Percentiles rank a stretch among this genome's conserved stretches.
Conservation (phyloP, 495 filamentous ascomycete genomes). For the Glonium stellatum region DNA sequence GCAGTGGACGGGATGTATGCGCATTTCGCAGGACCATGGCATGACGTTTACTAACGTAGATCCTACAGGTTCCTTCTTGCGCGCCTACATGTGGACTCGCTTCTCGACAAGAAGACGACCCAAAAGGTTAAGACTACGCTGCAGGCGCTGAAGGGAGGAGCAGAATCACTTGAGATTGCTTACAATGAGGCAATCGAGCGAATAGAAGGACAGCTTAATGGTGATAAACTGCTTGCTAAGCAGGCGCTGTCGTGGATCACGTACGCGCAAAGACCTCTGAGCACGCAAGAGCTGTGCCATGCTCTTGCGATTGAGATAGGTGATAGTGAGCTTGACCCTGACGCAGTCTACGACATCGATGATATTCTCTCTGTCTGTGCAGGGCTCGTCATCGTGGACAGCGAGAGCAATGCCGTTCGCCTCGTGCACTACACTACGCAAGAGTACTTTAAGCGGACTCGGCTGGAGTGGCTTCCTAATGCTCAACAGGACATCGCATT, state of each 20-base stretch:
- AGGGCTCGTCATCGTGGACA: slow-evolving; percentile 47
- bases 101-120: slow-evolving; percentile 33
- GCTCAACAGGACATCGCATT: slow-evolving; percentile 36
- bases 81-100: slow-evolving; percentile 41
- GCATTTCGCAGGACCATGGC: not conserved
- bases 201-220: slow-evolving; percentile 35
- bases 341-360: slow-evolving; percentile 36
- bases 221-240: slow-evolving; percentile 32
- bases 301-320: slow-evolving; percentile 38
- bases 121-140: slow-evolving; percentile 28
- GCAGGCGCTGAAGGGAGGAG: not conserved
- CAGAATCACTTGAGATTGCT: slow-evolving; percentile 11
- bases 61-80: slow-evolving; percentile 47
- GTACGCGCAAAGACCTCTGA: slow-evolving; percentile 38
- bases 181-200: slow-evolving; percentile 42
- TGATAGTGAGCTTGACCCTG: slow-evolving; percentile 32
- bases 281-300: slow-evolving; percentile 41
- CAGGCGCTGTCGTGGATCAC: slow-evolving; percentile 43
- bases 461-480: slow-evolving; percentile 34
- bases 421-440: slow-evolving; percentile 52
- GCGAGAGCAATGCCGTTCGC: slow-evolving; percentile 42
- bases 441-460: slow-evolving; percentile 43
- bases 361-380: slow-evolving; percentile 44
- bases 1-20: slow-evolving; percentile 25
- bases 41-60: not conserved